phyloP scores from a whole-genome alignment of 768 basidiomycete species.

The Hemileccinum impolitum region DNA sequence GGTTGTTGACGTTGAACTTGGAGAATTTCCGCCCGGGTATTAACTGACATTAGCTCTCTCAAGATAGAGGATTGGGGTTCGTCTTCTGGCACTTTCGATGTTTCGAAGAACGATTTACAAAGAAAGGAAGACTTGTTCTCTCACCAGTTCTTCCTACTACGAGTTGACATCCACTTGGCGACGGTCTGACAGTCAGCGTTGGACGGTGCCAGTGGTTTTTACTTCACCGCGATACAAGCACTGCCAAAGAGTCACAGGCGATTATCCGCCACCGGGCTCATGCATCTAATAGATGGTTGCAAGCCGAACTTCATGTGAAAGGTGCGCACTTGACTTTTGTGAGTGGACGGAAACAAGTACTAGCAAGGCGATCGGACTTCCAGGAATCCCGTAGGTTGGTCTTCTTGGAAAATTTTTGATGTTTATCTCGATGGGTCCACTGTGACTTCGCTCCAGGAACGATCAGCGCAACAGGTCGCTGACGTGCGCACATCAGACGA shows the following conservation, averaged over 20 bases:
- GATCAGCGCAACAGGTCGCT: conserved; percentile 17
- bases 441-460: conserved; percentile 19
- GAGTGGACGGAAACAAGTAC: background rate
- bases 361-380: conserved; percentile 15
- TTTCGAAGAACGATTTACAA: conserved; percentile 20
- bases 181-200: background rate
- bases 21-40: conserved; percentile 6
- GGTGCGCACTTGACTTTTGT: conserved; percentile 3
- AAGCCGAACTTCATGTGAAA: background rate
- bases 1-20: background rate
- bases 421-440: conserved; percentile 16
- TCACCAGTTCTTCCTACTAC: conserved; percentile 1
- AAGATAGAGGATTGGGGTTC: conserved; percentile 15
- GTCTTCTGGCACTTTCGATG: conserved; percentile 10
- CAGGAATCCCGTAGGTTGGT: conserved; percentile 3
- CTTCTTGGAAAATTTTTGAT: conserved; percentile 16
- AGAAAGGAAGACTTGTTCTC: conserved; percentile 16
- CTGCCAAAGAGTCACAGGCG: background rate
- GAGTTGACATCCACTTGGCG: conserved; percentile 6
- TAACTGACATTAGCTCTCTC: conserved; percentile 11
- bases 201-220: too few species aligned
- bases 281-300: background rate
- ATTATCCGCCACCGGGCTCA: conserved; percentile 21
- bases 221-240: conserved; percentile 2
- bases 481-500: conserved; percentile 2